Percentiles rank a stretch among this genome's conserved stretches.
Conservation (phyloP, 148 eudicot species). For the Beta vulgaris region DNA sequence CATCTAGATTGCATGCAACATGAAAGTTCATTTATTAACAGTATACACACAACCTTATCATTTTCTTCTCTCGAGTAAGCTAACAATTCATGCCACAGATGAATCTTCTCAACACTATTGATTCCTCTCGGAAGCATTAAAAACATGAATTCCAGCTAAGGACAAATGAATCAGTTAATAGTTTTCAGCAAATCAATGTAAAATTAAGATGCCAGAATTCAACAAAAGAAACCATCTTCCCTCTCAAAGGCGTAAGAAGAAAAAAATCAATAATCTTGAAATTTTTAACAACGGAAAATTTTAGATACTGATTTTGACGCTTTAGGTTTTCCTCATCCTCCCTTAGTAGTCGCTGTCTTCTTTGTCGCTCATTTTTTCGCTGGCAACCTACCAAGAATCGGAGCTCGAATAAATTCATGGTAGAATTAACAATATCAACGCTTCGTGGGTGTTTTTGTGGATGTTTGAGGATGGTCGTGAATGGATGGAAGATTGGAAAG, state of each 20-base stretch:
- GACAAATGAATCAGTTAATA: neutral
- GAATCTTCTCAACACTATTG: conserved; percentile 70
- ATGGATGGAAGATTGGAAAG: too few species aligned
- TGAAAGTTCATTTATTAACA: neutral
- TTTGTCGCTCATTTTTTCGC: too few species aligned
- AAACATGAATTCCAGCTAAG: conserved; percentile 9
- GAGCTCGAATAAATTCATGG: too few species aligned
- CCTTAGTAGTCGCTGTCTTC: too few species aligned
- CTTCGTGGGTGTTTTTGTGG: too few species aligned
- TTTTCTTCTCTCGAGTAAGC: conserved; percentile 94
- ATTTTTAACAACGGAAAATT: too few species aligned
- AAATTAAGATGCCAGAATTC: conserved; percentile 12
- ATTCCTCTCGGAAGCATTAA: conserved; percentile 61
- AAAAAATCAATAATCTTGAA: too few species aligned
- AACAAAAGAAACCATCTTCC: conserved; percentile 8
- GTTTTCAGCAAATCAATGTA: neutral
- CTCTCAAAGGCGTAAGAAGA: neutral
- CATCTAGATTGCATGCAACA: neutral
- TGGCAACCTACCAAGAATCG: too few species aligned
- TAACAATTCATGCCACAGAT: conserved; percentile 72
- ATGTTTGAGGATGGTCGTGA: too few species aligned
- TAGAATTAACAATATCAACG: too few species aligned
- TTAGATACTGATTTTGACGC: too few species aligned
- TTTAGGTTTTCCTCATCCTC: too few species aligned
- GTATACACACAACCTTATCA: conserved; percentile 61